Evolutionary conservation across 306 rosid genomes (phyloP), one percentile per base, ranked within the genome.

Genomic region (Vigna unguiculata): DNA sequence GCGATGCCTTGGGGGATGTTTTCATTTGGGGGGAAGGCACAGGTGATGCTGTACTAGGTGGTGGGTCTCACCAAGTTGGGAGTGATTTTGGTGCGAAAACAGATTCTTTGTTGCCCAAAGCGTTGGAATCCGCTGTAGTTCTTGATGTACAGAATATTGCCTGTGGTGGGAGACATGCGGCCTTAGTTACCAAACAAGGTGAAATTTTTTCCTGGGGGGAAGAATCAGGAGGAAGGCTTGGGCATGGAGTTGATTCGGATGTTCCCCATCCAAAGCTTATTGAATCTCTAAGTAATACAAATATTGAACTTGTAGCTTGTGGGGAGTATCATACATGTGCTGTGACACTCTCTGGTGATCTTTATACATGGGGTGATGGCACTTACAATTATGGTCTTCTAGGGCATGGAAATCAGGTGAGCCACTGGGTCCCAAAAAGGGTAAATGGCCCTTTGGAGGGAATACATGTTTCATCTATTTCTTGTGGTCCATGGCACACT

Each of bases 401-500:
- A 69, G 99, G 99, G 57, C 99, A 95, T 70, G 97, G 97, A 77
- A 95, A 92, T 85, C 96, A 89, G 87, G 99, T 92, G 74, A 95
- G 99, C 74, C 99, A 92, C 81, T 95, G 99, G 99, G 93, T 95
- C 71, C 99, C 99, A 14, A 95, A 89, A 85, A 91, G 88, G 80
- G 97, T 95, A 70, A 90, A 83, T 86, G 97, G 97, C 61, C 97
- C 97, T 81, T 81, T 95, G 86, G 97, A 92, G 80, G 99, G 97
- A 77, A 86, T 95, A 81, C 99, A 89, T 80, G 92, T 95, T 78
- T 95, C 99, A 54, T 92, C 87, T 66, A 85, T 95, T 80, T 90
- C 99, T 68, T 95, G 99, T 83, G 99, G 99, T 72, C 99, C 99
- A 57, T 92, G 99, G 99, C 97, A 95, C 83, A 95, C 99, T 4